These are phyloP conservation scores for Xylaria telfairii DNA, from an alignment of 495 filamentous ascomycete genomes.

Conservation along the genomic window DNA sequence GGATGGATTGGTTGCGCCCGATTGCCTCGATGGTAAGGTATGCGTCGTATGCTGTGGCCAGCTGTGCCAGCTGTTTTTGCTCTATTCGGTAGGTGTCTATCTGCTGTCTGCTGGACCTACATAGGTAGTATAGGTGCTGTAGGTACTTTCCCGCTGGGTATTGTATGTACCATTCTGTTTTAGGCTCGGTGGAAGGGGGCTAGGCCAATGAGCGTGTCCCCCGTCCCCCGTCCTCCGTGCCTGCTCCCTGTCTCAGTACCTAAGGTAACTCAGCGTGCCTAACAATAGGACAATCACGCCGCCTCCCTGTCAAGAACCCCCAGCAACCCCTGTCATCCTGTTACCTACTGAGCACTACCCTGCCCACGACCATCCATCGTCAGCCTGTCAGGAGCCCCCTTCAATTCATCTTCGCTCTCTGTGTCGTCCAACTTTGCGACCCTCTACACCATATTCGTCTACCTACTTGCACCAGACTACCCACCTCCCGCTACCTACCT, in stretches of 20 bases:
- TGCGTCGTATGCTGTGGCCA: not conserved
- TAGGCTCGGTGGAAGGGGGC: not conserved
- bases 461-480: not conserved
- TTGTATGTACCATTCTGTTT: not conserved
- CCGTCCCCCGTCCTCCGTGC: not conserved
- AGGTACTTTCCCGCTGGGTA: too few relatives aligned
- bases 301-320: not conserved
- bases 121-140: too few relatives aligned
- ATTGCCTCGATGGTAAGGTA: too few relatives aligned
- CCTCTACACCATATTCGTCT: not conserved
- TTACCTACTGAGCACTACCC: not conserved
- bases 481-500: too few relatives aligned
- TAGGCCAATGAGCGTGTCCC: not conserved
- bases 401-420: slow-evolving; percentile 7
- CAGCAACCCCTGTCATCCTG: not conserved
- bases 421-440: slow-evolving; percentile 2
- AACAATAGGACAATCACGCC: not conserved
- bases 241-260: not conserved
- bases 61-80: not conserved
- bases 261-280: not conserved
- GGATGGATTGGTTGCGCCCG: too few relatives aligned
- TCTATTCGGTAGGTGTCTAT: not conserved
- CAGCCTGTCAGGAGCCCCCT: slow-evolving; percentile 17
- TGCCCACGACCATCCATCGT: not conserved
- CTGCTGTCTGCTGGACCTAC: not conserved